Evolutionary conservation across 257 asterid genomes (phyloP), one percentile per base, ranked within the genome.

Genomic region (Catharanthus roseus): DNA sequence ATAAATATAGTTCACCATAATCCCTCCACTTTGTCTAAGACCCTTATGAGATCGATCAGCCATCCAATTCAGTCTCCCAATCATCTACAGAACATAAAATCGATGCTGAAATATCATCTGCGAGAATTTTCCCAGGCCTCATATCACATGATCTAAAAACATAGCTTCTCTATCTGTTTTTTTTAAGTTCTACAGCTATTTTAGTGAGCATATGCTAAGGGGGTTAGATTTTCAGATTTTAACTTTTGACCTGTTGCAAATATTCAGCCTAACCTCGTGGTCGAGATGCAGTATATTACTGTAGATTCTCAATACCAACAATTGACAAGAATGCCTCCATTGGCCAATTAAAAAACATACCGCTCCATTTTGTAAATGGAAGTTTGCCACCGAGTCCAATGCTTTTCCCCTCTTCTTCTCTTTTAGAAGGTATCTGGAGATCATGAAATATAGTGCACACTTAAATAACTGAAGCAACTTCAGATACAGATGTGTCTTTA

Each of bases 351-450:
- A 76, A n/a, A 44, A 71, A 86, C 96, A 75, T 80, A 93, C 99
- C 77, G 99, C 99, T 78, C 99, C 99, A 76, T 93, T 93, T 76
- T 91, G 99, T 77, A 93, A 81, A 86, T 93, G 99, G 82, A 93
- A 93, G 80, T 91, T 91, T 75, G 96, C 97, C 72, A 93, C 99
- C 26, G 99, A 86, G 78, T 91, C 97, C 68, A 91, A 83, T 73
- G 97, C 96, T 79, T 93, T 93, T 54, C 95, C 96, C 80, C 96
- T 85, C 89, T 91, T 91, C 81, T 89, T 93, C 84, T 93, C 97
- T 82, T 81, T 83, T 60, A 84, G 72, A 81, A 93, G 97, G 85
- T 91, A 93, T 91, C 99, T 93, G 73, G 71, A 71, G n/a, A 21
- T 55, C 38, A 53, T 50, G 29, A 67, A 28, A n/a, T 33, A 63